Percentiles rank a stretch among this genome's conserved stretches.
Evolutionary conservation across 2,329 filamentous ascomycete species (phyloP).

Genomic region (Fusarium falciforme): DNA sequence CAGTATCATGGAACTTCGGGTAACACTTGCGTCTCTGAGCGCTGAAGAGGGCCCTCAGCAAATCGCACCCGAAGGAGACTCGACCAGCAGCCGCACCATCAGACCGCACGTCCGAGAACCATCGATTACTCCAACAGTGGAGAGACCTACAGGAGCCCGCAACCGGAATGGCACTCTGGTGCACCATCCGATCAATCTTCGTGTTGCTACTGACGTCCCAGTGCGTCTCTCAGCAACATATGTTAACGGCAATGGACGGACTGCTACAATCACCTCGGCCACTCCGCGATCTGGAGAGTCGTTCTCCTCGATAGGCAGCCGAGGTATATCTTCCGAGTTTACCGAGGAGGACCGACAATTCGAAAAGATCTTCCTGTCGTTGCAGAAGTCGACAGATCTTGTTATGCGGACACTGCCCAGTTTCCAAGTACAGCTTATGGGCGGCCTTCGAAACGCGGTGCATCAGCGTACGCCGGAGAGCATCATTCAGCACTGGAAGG

Average conservation of each 20-base stretch:
- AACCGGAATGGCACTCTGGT: conserved; percentile 52
- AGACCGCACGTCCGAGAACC: conserved; percentile 63
- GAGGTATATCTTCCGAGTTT: conserved; percentile 67
- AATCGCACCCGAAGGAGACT: conserved; percentile 23
- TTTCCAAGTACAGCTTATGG: conserved; percentile 74
- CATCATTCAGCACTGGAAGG: conserved; percentile 74
- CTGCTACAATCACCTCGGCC: conserved; percentile 65
- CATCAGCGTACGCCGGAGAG: conserved; percentile 69
- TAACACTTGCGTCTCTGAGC: conserved; percentile 57
- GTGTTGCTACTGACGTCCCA: conserved; percentile 67
- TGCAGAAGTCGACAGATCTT: conserved; percentile 79
- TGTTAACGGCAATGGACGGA: conserved; percentile 61
- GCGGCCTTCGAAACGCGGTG: conserved; percentile 72
- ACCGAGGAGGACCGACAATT: conserved; percentile 84
- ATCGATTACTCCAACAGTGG: conserved; percentile 64
- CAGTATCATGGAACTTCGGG: conserved; percentile 74
- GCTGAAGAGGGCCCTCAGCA: conserved; percentile 39
- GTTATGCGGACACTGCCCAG: conserved; percentile 78
- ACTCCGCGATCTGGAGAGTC: conserved; percentile 88
- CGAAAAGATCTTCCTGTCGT: conserved; percentile 82
- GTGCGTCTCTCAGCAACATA: conserved; percentile 54
- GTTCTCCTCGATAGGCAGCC: conserved; percentile 69
- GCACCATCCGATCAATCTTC: conserved; percentile 65
- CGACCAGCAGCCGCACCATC: conserved; percentile 59
- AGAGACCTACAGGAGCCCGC: conserved; percentile 54